Evolutionary conservation across 768 basidiomycete genomes (phyloP), one percentile per base, ranked within the genome.

Genomic region (Gyrodon lividus): DNA sequence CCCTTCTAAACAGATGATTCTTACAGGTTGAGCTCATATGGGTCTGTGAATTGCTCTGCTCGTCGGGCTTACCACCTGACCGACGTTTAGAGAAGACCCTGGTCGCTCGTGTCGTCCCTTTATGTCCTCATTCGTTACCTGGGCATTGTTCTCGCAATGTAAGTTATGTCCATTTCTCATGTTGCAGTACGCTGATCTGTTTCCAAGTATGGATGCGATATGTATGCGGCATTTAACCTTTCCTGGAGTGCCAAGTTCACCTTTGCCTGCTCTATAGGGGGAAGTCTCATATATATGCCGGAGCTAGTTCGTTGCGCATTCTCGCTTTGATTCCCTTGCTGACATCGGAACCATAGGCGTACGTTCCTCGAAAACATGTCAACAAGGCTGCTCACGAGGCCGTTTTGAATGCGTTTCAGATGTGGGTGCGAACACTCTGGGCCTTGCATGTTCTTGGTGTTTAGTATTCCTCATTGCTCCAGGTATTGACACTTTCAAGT

Each of bases 111-210:
- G 52, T 54, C 52, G 7, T 19, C 23, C 35, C 52, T 54, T 19
- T 54, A 54, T 44, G 24, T 44, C 42, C 12, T 43, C n/a, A 22
- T 54, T 30, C 52, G 52, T 38, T 54, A 54, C 20, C 13, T 54
- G 22, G 52, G 52, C 5, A 43, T 54, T 20, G 35, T 39, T 23
- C 33, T 49, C 35, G 41, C 52, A 16, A 43, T 54, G 52, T 54
- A 22, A 43, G 52, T 54, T 14, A 17, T 37, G n/a, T 17, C 6
- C 35, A 16, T 43, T 17, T 33, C 17, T 30, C 5, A 42, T 20
- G 5, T 48, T 12, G 16, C 8, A 23, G 23, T 19, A 16, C n/a
- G 30, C 49, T 50, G 24, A 50, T 13, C 19, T 43, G 7, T 37
- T 28, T 37, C 2, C 35, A 14, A 52, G 50, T n/a, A 45, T 23